Evolutionary conservation across 176 grass and related monocot species (phyloP).

Genomic region (Leersia perrieri): DNA sequence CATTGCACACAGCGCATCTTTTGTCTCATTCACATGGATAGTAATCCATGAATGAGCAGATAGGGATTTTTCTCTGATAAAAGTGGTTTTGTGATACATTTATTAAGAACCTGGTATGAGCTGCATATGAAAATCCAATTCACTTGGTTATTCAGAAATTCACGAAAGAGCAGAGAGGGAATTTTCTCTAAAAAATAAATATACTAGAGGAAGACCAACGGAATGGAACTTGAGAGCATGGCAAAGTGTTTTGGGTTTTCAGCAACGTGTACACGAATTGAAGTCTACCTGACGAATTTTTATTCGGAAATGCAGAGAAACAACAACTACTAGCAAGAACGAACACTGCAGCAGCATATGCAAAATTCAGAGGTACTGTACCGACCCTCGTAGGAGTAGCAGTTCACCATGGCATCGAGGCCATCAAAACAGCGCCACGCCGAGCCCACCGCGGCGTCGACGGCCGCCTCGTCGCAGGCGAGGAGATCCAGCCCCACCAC

Average conservation of each 20-base stretch:
- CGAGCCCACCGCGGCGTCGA: constrained; percentile 49
- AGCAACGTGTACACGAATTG: not conserved
- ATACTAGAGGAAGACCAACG: not conserved
- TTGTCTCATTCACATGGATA: not conserved
- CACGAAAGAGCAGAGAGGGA: too few species aligned
- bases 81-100: too few species aligned
- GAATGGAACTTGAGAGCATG: not conserved
- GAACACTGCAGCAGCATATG: not conserved
- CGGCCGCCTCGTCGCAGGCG: constrained; percentile 50
- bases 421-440: constrained; percentile 59
- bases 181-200: too few species aligned
- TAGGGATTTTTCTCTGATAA: not conserved
- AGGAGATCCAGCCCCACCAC: constrained; percentile 63
- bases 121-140: too few species aligned
- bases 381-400: constrained; percentile 66
- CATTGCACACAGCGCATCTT: not conserved
- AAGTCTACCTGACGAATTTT: not conserved
- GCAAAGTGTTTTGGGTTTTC: not conserved
- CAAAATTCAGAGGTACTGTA: not conserved
- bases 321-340: too few species aligned
- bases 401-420: constrained; percentile 72
- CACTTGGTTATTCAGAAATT: not conserved
- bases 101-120: too few species aligned
- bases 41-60: not conserved
- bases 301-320: not conserved